A percentile compares a stretch with the other conserved stretches of the same genome.
Conservation (phyloP, 352 stramenopile species). For the Phytophthora fragariaefolia region DNA sequence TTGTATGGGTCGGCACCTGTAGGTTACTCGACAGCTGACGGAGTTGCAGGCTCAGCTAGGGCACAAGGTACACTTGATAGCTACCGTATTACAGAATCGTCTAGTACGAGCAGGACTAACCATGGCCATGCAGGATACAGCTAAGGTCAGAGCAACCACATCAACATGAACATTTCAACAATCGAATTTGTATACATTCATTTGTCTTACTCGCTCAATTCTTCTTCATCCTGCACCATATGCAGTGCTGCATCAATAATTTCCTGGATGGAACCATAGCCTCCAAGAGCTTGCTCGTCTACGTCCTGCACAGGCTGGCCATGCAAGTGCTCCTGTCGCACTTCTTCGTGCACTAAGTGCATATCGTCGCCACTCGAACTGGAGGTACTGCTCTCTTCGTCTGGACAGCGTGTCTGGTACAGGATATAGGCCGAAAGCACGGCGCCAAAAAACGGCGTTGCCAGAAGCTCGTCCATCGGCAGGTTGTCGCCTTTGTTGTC, state of each 20-base stretch:
- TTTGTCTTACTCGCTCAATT: conserved; percentile 40
- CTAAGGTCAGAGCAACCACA: conserved; percentile 2
- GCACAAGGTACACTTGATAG: neutral
- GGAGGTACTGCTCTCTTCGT: conserved; percentile 31
- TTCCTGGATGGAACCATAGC: conserved; percentile 47
- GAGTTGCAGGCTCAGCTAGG: conserved; percentile 7
- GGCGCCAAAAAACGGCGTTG: conserved; percentile 66
- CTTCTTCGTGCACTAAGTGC: conserved; percentile 10
- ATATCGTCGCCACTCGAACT: conserved; percentile 36
- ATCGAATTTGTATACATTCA: conserved; percentile 21
- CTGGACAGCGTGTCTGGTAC: conserved; percentile 43
- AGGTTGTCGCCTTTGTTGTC: conserved; percentile 73
- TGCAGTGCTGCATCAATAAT: conserved; percentile 68
- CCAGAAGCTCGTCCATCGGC: conserved; percentile 66
- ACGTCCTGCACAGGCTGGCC: conserved; percentile 7
- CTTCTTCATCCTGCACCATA: conserved; percentile 69
- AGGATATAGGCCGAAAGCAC: conserved; percentile 71
- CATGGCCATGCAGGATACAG: conserved; percentile 7
- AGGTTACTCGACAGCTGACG: conserved; percentile 1
- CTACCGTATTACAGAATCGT: no score
- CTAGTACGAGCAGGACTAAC: no score
- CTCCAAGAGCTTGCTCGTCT: conserved; percentile 37
- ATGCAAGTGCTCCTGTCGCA: conserved; percentile 18
- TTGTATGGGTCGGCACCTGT: conserved; percentile 9
- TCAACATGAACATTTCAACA: conserved; percentile 21